These are phyloP conservation scores for Lolium multiflorum DNA, from an alignment of 176 grass and related monocot species.

Conservation along the genomic window DNA sequence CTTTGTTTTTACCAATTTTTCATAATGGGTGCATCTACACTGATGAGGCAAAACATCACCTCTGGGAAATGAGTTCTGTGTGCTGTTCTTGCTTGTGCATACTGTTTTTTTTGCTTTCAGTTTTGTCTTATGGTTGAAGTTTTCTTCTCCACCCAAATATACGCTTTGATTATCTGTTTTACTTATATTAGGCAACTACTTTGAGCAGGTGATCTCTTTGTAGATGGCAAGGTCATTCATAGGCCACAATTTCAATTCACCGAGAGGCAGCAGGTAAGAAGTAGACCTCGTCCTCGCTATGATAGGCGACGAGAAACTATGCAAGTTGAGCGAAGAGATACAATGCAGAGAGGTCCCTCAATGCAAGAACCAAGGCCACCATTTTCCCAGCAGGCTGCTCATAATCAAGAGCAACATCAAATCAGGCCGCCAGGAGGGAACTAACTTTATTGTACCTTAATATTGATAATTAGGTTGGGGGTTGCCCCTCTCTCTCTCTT, in stretches of 20 bases:
- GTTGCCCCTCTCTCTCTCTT: not conserved
- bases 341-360: conserved; percentile 59
- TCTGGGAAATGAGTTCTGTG: not conserved
- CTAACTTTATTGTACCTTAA: conserved; percentile 27
- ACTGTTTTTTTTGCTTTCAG: not conserved
- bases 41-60: no score
- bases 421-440: conserved; percentile 37
- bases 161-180: conserved; percentile 19
- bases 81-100: conserved; percentile 4
- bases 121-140: not conserved
- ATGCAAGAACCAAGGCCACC: conserved; percentile 41
- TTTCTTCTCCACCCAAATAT: conserved; percentile 9
- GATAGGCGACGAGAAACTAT: conserved; percentile 70
- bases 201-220: conserved; percentile 78
- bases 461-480: not conserved
- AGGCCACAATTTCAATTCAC: conserved; percentile 65
- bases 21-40: no score
- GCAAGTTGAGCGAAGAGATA: conserved; percentile 70
- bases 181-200: not conserved
- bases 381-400: conserved; percentile 35
- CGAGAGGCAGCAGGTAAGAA: conserved; percentile 83
- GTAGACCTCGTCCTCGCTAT: conserved; percentile 66
- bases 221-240: conserved; percentile 88
- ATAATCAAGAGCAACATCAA: conserved; percentile 45
- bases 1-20: no score